Evolutionary conservation across 805 yeast species (phyloP).

Genomic region (Wickerhamiella allomyrinae): DNA sequence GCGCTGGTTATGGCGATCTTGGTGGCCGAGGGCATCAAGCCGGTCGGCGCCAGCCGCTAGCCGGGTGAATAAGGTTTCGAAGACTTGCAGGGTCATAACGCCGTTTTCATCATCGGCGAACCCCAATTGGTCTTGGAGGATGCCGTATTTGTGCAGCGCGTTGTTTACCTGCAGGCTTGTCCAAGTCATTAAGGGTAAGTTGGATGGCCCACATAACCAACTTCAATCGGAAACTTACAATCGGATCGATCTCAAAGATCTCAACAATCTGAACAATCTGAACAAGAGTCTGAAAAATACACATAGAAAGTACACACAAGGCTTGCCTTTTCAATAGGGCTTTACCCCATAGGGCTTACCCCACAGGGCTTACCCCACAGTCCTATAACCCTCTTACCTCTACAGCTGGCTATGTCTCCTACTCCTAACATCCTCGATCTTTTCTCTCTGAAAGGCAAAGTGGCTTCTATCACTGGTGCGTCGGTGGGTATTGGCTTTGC

Average conservation of each 20-base stretch:
- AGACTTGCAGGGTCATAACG: background rate
- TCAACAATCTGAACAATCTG: too few relatives aligned
- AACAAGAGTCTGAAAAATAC: too few relatives aligned
- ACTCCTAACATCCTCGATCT: slow-evolving; percentile 37
- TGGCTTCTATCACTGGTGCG: slow-evolving; percentile 71
- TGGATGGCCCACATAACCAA: too few relatives aligned
- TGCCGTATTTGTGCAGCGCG: background rate
- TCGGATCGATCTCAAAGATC: too few relatives aligned
- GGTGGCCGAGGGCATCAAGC: background rate
- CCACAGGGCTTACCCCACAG: too few relatives aligned
- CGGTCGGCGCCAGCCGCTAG: background rate
- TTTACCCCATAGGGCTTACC: too few relatives aligned
- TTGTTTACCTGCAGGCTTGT: background rate
- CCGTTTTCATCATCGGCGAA: background rate
- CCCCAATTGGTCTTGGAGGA: background rate
- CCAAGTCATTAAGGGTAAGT: too few relatives aligned
- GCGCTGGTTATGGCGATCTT: background rate
- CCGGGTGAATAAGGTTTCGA: background rate
- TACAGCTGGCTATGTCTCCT: background rate
- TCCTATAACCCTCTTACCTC: too few relatives aligned
- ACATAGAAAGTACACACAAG: too few relatives aligned
- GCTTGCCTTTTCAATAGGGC: too few relatives aligned
- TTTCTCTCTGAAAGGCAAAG: slow-evolving; percentile 68
- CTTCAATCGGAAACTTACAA: too few relatives aligned
- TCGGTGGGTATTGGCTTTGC: slow-evolving; percentile 72